A percentile compares a stretch with the other conserved stretches of the same genome.
Conservation (phyloP, 202 grass and related monocot genomes). For the Sporobolus alterniflorus region DNA sequence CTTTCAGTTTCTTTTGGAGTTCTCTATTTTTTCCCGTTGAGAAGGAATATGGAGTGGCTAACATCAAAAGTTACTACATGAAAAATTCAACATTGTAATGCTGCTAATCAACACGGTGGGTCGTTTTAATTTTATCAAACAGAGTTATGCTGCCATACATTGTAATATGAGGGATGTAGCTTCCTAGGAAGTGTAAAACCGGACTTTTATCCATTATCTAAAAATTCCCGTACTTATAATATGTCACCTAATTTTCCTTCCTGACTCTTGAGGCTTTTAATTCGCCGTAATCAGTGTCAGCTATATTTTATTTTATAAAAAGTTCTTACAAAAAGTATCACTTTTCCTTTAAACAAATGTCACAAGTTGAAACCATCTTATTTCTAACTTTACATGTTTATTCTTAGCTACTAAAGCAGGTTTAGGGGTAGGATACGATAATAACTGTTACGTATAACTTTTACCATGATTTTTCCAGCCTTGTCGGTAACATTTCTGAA, state of each 20-base stretch:
- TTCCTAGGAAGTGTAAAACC: no score
- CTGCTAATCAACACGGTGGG: neutral
- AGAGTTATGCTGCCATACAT: no score
- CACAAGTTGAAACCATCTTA: slow-evolving; percentile 12
- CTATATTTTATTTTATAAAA: neutral
- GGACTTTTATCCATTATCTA: no score
- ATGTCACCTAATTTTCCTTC: neutral
- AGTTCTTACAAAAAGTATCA: neutral
- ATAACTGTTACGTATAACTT: neutral
- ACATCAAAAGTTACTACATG: neutral
- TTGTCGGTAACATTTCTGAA: slow-evolving; percentile 35
- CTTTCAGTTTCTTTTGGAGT: slow-evolving; percentile 47
- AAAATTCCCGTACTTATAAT: no score
- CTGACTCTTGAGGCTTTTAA: neutral
- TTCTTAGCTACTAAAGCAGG: slow-evolving; percentile 12
- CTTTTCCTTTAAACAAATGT: neutral
- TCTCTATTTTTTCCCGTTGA: slow-evolving; percentile 39
- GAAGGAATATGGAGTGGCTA: neutral
- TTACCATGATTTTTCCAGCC: slow-evolving; percentile 50
- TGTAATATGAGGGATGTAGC: no score
- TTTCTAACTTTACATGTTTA: neutral
- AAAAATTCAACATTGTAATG: neutral
- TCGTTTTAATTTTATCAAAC: no score
- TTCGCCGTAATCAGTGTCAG: neutral
- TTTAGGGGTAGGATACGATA: neutral